These are phyloP conservation scores for Aspergillus biplanus DNA, from an alignment of 495 filamentous ascomycete species.

Conservation along the genomic window DNA sequence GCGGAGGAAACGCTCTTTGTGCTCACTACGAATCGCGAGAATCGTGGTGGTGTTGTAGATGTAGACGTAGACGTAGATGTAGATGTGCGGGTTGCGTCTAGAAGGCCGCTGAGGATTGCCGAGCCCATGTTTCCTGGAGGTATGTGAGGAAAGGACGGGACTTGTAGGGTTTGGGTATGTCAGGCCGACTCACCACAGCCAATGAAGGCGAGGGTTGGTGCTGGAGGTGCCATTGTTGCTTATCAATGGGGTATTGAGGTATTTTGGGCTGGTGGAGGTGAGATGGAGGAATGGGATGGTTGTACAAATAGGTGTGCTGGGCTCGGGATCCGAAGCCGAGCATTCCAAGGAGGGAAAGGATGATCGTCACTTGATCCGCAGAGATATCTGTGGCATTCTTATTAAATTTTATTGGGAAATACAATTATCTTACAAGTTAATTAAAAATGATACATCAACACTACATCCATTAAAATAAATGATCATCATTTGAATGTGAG, in stretches of 20 bases:
- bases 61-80: not conserved
- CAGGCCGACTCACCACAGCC: constrained; percentile 33
- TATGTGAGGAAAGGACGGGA: not conserved
- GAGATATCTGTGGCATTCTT: too few species aligned
- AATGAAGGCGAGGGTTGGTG: constrained; percentile 31
- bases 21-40: constrained; percentile 30
- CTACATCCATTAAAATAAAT: not conserved
- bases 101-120: constrained; percentile 39
- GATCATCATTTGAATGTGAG: not conserved
- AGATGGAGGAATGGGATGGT: not conserved
- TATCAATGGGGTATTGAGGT: not conserved
- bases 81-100: constrained; percentile 32
- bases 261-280: not conserved
- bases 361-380: not conserved
- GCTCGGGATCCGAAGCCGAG: constrained; percentile 2
- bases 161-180: not conserved
- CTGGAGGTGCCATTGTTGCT: constrained; percentile 3
- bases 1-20: constrained; percentile 37
- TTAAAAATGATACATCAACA: too few species aligned
- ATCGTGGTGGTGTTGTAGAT: not conserved
- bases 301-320: not conserved
- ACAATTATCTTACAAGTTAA: too few species aligned
- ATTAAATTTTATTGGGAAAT: too few species aligned
- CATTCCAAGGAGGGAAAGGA: not conserved
- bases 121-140: constrained; percentile 45